These are phyloP conservation scores for Pseudocercospora eumusae DNA, from an alignment of 2,329 filamentous ascomycete species.

Conservation along the genomic window DNA sequence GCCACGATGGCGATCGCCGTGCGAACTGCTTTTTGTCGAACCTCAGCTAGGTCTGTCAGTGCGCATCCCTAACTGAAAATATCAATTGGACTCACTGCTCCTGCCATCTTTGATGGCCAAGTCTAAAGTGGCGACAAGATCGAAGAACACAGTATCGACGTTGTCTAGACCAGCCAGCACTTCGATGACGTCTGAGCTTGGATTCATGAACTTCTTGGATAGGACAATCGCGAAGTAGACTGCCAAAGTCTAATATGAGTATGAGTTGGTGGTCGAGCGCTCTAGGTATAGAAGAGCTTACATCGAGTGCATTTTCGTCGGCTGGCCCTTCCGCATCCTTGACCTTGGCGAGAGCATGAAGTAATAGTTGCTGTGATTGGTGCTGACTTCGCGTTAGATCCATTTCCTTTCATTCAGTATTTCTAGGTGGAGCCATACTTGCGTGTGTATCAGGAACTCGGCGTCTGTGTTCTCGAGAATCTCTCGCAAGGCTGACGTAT, in stretches of 20 bases:
- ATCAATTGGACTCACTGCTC: conserved; percentile 56
- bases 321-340: conserved; percentile 62
- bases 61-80: too few relatives aligned
- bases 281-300: conserved; percentile 49
- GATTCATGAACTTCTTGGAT: conserved; percentile 88
- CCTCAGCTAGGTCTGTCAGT: conserved; percentile 56
- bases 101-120: conserved; percentile 76
- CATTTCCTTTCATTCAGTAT: background rate
- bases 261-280: conserved; percentile 45
- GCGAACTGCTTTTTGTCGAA: conserved; percentile 77
- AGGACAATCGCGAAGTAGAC: conserved; percentile 81
- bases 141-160: conserved; percentile 81
- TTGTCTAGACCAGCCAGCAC: conserved; percentile 86
- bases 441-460: conserved; percentile 73
- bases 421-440: conserved; percentile 49
- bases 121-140: conserved; percentile 83
- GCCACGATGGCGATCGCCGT: conserved; percentile 81
- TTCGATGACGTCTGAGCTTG: conserved; percentile 90
- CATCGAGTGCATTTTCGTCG: conserved; percentile 81
- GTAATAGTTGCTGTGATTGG: conserved; percentile 77
- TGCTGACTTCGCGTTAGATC: conserved; percentile 42
- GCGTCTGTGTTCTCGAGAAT: conserved; percentile 71
- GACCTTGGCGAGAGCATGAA: conserved; percentile 68
- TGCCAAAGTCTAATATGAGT: conserved; percentile 72
- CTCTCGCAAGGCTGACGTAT: conserved; percentile 66